A percentile compares a stretch with the other conserved stretches of the same genome.
Conservation (phyloP, 768 basidiomycete species). For the Termitomyces sp. region DNA sequence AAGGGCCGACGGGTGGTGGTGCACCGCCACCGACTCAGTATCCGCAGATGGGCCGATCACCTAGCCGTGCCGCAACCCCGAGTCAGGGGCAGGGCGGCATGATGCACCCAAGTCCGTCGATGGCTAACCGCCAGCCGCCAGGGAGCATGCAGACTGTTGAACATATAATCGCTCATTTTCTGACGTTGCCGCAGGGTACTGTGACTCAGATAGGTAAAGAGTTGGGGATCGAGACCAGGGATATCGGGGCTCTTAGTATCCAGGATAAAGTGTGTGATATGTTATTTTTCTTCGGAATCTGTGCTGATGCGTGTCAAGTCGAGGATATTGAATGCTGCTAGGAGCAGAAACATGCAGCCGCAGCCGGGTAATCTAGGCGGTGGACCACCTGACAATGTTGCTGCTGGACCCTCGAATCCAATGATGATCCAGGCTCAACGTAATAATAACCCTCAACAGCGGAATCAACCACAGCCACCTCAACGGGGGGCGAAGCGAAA, state of each 20-base stretch:
- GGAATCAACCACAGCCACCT: slow-evolving; percentile 21
- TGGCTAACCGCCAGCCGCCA: slow-evolving; percentile 38
- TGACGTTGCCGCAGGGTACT: slow-evolving; percentile 26
- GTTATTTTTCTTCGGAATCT: neutral
- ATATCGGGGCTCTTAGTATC: slow-evolving; percentile 5
- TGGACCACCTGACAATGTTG: slow-evolving; percentile 27
- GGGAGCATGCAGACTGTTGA: slow-evolving; percentile 11
- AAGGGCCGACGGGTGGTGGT: slow-evolving; percentile 15
- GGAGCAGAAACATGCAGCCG: slow-evolving; percentile 11
- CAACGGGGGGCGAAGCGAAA: slow-evolving; percentile 37
- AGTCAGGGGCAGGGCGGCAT: slow-evolving; percentile 25
- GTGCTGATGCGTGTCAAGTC: neutral
- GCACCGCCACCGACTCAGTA: slow-evolving; percentile 36
- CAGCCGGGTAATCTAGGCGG: slow-evolving; percentile 9
- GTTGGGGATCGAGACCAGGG: slow-evolving; percentile 10
- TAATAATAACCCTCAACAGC: slow-evolving; percentile 18
- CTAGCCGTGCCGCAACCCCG: slow-evolving; percentile 46
- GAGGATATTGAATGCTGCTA: slow-evolving; percentile 20
- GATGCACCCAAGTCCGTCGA: slow-evolving; percentile 53
- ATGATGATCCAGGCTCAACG: slow-evolving; percentile 26
- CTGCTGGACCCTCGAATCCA: slow-evolving; percentile 37
- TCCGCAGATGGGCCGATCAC: slow-evolving; percentile 44
- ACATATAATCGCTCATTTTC: slow-evolving; percentile 35
- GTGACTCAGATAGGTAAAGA: slow-evolving; percentile 20
- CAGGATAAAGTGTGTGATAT: slow-evolving; percentile 53